Evolutionary conservation across 352 stramenopile species (phyloP), one percentile per base, ranked within the genome.

Genomic region (Globisporangium orthogonon): DNA sequence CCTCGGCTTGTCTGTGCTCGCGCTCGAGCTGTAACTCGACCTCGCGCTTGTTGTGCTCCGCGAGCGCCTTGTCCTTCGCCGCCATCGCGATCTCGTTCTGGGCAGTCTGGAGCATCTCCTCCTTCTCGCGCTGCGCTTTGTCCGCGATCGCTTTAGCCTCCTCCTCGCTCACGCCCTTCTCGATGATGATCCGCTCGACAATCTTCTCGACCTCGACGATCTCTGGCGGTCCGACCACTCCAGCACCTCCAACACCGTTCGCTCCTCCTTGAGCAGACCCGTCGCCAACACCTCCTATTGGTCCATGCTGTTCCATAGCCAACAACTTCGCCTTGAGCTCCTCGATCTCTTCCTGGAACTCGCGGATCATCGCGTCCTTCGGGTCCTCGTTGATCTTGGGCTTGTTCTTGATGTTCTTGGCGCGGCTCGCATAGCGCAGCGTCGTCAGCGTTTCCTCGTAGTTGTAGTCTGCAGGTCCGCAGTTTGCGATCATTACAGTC

Each of bases 391-490:
- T 99, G 52, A 98, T 98, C 58, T 97, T 95, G 1, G 97, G 96
- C 56, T 98, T 98, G 76, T 99, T 99, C 68, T 99, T 98, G 72
- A 99, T 99, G 70, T 99, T 98, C 82, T 99, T 99, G 35, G 97
- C 97, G 28, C 97, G 91, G 67, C 96, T 98, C 9, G 96, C 96
- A 72, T 99, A 99, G 18, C 92, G 80, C 18, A 98, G 66, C 10
- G 95, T 98, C 10, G 87, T 97, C 6, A 98, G 66, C 6, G 86
- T 98, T 71, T 94, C 82, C 46, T 99, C 96, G 66, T 98, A 98
- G 67, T 99, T 99, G 76, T 98, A 99, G 70, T 98, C 95, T 14
- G 96, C 96, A 0, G 96, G 96, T 4, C 96, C 96, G 56, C 91
- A 97, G 76, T 98, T 98, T 5, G 96, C 96, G 58, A 98, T 97